Base-by-base conservation (phyloP, 768 basidiomycete species). In the Mycena albidolilacea region DNA sequence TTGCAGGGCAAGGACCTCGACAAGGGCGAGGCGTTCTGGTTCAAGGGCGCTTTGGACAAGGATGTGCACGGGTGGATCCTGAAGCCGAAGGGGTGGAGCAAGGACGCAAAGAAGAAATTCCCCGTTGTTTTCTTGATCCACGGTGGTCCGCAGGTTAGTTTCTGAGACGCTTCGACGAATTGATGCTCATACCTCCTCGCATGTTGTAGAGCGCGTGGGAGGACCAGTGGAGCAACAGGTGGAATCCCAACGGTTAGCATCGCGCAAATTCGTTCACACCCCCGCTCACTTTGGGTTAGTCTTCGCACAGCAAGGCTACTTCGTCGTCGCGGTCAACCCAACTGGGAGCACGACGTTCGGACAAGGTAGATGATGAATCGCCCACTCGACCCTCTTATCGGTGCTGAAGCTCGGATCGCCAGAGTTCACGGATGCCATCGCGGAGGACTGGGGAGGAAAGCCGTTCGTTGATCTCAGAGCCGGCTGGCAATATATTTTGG, bases 261-360 rank as follows among this genome's bases (percentile, higher is more conserved):
- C 30, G 38, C n/a, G 5, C 12, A 21, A 9, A 21, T 11, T 46
- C 10, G 9, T 21, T 30, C 5, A 17, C 8, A 7, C 11, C 1
- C 44, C 58, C 37, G 39, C 46, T 61, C 9, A 62, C 50, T 17
- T 48, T 30, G 39, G 38, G 46, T 7, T 69, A 93, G 91, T 93
- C 11, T 97, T 95, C 76, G 90, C 95, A 12, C 90, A 91, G 77
- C 94, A 95, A 79, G 96, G 97, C 0, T 99, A 98, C 82, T 92
- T 97, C 77, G 89, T 91, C 12, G 87, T 98, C 50, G 87, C 92
- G 39, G 92, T 98, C 77, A 98, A 99, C 80, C 97, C 97, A 3
- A 97, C 97, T 0, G 97, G 97, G 10, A 95, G 93, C 38, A 98
- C 97, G 5, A 92, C 95, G 0, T 98, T 97, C 76, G 97, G 96